Conservation (phyloP, 106 monocot genomes). For the Gastrodia elata region DNA sequence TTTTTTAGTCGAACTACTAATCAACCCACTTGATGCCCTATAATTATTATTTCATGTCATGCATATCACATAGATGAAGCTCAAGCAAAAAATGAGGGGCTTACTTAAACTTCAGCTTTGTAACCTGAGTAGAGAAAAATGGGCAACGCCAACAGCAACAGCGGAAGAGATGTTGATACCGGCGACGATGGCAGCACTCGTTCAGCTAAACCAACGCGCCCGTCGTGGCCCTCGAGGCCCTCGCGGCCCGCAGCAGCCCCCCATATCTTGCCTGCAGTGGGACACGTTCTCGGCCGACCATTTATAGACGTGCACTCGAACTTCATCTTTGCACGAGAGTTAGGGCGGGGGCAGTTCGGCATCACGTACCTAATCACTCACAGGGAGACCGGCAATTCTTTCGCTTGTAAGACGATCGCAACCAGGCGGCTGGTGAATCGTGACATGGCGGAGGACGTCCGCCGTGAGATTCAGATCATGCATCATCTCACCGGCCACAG, state of each 20-base stretch:
- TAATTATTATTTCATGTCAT: no score
- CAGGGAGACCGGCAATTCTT: constrained; percentile 6
- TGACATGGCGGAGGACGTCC: constrained; percentile 21
- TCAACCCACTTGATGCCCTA: no score
- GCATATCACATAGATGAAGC: no score
- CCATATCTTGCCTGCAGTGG: background rate
- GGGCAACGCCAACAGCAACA: constrained; percentile 5
- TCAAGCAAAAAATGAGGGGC: background rate
- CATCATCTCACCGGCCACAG: constrained; percentile 35
- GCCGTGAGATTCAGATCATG: constrained; percentile 42
- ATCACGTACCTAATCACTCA: constrained; percentile 15
- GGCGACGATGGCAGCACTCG: background rate
- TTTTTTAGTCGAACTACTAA: no score
- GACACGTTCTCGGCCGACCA: constrained; percentile 16
- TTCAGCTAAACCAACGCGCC: constrained; percentile 7
- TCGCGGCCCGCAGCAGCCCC: background rate
- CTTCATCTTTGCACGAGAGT: constrained; percentile 14
- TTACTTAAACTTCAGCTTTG: no score
- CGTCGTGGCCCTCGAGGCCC: background rate
- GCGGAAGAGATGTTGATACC: background rate
- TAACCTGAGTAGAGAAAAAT: no score
- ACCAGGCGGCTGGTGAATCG: constrained; percentile 9
- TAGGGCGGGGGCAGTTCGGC: constrained; percentile 26
- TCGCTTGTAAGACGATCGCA: constrained; percentile 33
- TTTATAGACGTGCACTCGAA: constrained; percentile 11